Evolutionary conservation across 805 yeast species (phyloP), one percentile per base, ranked within the genome.

Genomic region (Saturnispora gosingensis): DNA sequence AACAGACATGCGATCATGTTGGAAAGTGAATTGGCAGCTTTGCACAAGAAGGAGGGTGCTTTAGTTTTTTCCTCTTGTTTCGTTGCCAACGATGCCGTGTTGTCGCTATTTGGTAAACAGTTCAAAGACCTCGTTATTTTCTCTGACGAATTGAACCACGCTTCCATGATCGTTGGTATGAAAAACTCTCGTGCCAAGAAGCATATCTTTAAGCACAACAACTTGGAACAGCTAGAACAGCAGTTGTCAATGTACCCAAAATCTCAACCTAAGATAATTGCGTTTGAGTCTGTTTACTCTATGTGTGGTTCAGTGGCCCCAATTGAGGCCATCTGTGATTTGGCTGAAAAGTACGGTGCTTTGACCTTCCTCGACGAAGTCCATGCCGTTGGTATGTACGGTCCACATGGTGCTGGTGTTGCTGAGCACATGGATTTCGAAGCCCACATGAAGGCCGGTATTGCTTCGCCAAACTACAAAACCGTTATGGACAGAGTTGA

Each of bases 351-450:
- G 71, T 93, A 93, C 67, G 98, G 98, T 56, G 98, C 98, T 45
- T 71, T 93, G 61, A 93, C 99, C 30, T 93, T 93, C 70, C 75
- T 93, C 67, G 99, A 93, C 68, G 99, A 93, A 70, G 99, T 93
- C 38, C 99, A 93, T 65, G 98, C 99, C 35, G 98, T 93, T 45
- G 99, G 99, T 51, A 79, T 93, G 83, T 93, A 93, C 66, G 99
- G 99, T 62, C 98, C 99, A 54, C 96, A 87, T 62, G 99, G 99
- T 65, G 99, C 97, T 34, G 99, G 99, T 72, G 98, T 93, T 51
- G 97, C 98, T 46, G 99, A 93, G 70, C 99, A 93, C 67, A 75
- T 85, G 62, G 88, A 93, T 70, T 93, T 89, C 61, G 87, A 87
- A 45, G 81, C 82, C 51, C 95, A 91, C 66, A 79, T 87, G 63